These are phyloP conservation scores for Thermoascus crustaceus DNA, from an alignment of 2,329 filamentous ascomycete genomes.

Conservation along the genomic window DNA sequence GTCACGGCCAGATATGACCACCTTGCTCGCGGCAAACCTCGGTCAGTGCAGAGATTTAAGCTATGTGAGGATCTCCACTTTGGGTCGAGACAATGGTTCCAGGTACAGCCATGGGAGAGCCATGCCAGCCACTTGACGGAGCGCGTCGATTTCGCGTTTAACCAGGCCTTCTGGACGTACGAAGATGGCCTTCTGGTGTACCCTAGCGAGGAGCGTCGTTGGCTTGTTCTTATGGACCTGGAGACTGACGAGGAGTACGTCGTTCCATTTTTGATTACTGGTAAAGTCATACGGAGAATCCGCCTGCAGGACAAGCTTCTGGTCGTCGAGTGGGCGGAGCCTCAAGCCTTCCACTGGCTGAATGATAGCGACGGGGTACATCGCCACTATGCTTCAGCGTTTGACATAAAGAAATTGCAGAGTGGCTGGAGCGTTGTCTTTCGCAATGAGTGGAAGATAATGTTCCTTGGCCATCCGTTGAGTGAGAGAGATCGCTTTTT, in stretches of 20 bases:
- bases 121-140: constrained; percentile 29
- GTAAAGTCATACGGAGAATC: constrained; percentile 47
- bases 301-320: constrained; percentile 48
- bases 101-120: constrained; percentile 35
- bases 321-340: constrained; percentile 57
- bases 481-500: constrained; percentile 54
- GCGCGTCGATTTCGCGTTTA: constrained; percentile 27
- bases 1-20: constrained; percentile 50
- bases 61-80: constrained; percentile 31
- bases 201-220: constrained; percentile 29
- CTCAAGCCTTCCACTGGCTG: constrained; percentile 43
- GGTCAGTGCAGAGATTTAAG: constrained; percentile 38
- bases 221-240: constrained; percentile 44
- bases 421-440: constrained; percentile 40
- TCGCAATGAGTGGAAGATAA: constrained; percentile 54
- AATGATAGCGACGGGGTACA: constrained; percentile 46
- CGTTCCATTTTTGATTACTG: constrained; percentile 45
- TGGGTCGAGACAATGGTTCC: constrained; percentile 31
- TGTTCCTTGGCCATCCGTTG: constrained; percentile 49
- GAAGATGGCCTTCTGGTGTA: constrained; percentile 52
- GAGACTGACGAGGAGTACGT: constrained; percentile 34
- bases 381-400: constrained; percentile 54
- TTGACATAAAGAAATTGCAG: constrained; percentile 36
- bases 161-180: constrained; percentile 46
- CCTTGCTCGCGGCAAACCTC: constrained; percentile 42